These are phyloP conservation scores for Rhizopus sp. DNA, from an alignment of 371 early-diverging fungal species.

Conservation along the genomic window DNA sequence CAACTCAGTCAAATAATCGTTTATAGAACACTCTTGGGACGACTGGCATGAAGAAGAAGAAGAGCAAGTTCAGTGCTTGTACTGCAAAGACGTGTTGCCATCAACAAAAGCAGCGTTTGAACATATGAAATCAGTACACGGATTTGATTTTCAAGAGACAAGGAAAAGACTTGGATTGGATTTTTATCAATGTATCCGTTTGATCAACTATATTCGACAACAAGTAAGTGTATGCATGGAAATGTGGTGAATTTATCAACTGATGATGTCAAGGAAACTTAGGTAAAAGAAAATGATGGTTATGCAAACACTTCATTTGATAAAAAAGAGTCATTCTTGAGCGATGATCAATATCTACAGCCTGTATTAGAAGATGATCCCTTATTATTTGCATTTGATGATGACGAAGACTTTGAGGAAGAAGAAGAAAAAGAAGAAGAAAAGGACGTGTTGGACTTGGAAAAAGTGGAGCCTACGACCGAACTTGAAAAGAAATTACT, in stretches of 20 bases:
- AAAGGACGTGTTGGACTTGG: slow-evolving; percentile 16
- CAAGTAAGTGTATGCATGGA: slow-evolving; percentile 27
- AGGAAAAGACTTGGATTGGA: slow-evolving; percentile 63
- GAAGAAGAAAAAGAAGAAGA: slow-evolving; percentile 13
- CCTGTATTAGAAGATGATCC: slow-evolving; percentile 85
- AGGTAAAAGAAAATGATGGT: background rate
- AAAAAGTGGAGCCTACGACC: slow-evolving; percentile 40
- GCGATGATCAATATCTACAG: slow-evolving; percentile 73
- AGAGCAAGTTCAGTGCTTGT: slow-evolving; percentile 68
- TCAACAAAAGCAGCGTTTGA: slow-evolving; percentile 57
- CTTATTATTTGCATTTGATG: slow-evolving; percentile 68
- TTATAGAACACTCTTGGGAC: slow-evolving; percentile 57
- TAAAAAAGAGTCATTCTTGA: slow-evolving; percentile 57
- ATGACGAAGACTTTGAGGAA: slow-evolving; percentile 62
- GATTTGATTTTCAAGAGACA: slow-evolving; percentile 69
- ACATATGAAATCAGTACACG: slow-evolving; percentile 66
- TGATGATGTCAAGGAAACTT: background rate
- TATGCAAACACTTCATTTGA: background rate
- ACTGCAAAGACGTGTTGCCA: slow-evolving; percentile 60
- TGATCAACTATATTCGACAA: slow-evolving; percentile 83
- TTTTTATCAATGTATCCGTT: slow-evolving; percentile 83
- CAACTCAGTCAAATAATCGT: background rate
- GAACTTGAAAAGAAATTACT: slow-evolving; percentile 61
- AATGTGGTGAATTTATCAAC: slow-evolving; percentile 3
- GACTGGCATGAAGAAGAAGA: slow-evolving; percentile 76